Percentiles rank a stretch among this genome's conserved stretches.
phyloP scores from a whole-genome alignment of 225 moss, liverwort and hornwort genomes.

The Straminergon stramineum region DNA sequence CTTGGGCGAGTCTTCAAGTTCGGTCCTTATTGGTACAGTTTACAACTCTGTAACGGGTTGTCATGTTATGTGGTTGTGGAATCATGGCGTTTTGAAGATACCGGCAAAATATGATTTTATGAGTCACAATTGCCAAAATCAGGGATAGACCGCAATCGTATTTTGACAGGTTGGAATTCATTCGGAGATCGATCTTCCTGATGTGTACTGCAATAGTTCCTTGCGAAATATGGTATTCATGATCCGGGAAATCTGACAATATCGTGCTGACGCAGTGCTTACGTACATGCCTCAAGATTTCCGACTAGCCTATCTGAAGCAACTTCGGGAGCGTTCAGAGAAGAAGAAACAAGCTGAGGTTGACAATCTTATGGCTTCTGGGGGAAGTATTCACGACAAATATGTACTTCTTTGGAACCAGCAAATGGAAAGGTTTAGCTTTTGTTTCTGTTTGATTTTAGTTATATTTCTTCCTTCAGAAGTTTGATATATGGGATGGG shows the following conservation, averaged over 20 bases:
- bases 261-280: conserved; percentile 54
- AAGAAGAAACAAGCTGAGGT: conserved; percentile 77
- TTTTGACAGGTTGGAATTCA: neutral
- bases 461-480: neutral
- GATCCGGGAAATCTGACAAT: neutral
- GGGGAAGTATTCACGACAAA: conserved; percentile 81
- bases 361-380: conserved; percentile 52
- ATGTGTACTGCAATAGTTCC: neutral
- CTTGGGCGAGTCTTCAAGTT: neutral
- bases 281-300: conserved; percentile 99
- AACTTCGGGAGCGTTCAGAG: conserved; percentile 93
- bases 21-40: neutral
- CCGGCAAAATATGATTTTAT: neutral
- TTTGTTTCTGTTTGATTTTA: neutral
- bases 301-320: conserved; percentile 63
- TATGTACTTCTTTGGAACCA: conserved; percentile 91
- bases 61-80: neutral
- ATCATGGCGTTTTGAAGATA: neutral
- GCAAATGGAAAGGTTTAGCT: conserved; percentile 90
- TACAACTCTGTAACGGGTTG: neutral
- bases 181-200: neutral
- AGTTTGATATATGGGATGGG: neutral
- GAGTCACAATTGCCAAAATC: neutral
- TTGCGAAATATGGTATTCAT: neutral
- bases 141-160: neutral